Conservation (phyloP, 2,329 filamentous ascomycete species). For the Penicillium sp. region DNA sequence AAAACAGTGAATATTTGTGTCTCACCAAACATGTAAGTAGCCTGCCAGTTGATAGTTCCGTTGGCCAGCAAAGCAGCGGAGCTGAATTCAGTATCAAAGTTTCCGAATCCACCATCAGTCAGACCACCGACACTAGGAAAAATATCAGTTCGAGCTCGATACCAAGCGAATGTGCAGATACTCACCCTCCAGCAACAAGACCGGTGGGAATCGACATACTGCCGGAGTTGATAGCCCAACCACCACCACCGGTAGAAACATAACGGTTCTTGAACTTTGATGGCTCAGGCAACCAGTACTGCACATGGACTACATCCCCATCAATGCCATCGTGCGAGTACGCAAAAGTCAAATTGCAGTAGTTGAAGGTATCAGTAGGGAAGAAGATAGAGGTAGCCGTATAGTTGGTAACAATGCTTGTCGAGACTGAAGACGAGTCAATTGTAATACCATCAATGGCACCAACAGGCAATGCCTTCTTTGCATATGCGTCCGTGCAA, state of each 20-base stretch:
- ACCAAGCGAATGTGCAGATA: not conserved
- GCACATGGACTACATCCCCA: slow-evolving; percentile 36
- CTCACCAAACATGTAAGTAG: slow-evolving; percentile 49
- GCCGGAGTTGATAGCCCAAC: slow-evolving; percentile 45
- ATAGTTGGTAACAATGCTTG: not conserved
- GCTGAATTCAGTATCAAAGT: slow-evolving; percentile 44
- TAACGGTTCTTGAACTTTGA: slow-evolving; percentile 48
- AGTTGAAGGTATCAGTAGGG: slow-evolving; percentile 12
- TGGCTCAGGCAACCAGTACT: slow-evolving; percentile 47
- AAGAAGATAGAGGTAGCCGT: slow-evolving; percentile 4
- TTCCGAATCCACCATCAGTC: slow-evolving; percentile 54
- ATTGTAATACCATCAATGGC: slow-evolving; percentile 1
- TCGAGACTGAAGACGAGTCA: not conserved
- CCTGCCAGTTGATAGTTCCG: slow-evolving; percentile 51
- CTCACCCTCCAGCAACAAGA: slow-evolving; percentile 1
- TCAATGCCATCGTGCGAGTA: slow-evolving; percentile 47
- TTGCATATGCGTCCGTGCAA: not conserved
- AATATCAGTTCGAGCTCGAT: not conserved
- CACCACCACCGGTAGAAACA: slow-evolving; percentile 50
- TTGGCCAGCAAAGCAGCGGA: slow-evolving; percentile 39
- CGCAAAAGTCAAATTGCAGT: slow-evolving; percentile 50
- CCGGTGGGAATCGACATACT: slow-evolving; percentile 27
- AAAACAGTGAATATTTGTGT: not conserved
- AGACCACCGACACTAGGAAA: slow-evolving; percentile 44
- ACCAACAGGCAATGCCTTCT: not conserved